Evolutionary conservation across 257 asterid genomes (phyloP).

Genomic region (Cruciata laevipes): DNA sequence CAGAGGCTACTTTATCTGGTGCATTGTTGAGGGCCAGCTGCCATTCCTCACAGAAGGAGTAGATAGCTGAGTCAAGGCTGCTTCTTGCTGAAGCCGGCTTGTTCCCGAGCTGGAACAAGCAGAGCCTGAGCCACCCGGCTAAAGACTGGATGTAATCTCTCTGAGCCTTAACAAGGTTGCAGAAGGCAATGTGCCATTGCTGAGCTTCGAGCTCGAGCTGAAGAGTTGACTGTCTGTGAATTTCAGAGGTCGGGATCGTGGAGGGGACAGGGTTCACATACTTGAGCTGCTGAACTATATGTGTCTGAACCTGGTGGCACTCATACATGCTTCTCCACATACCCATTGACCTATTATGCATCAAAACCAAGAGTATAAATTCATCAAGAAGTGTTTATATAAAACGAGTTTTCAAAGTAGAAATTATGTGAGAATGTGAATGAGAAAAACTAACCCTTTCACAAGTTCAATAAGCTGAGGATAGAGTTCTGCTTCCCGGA

Average conservation of each 20-base stretch:
- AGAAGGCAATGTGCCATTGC: slow-evolving; percentile 87
- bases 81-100: slow-evolving; percentile 44
- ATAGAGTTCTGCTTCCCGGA: slow-evolving; percentile 82
- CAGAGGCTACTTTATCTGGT: slow-evolving; percentile 92
- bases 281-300: slow-evolving; percentile 92
- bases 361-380: background rate
- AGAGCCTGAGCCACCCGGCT: slow-evolving; percentile 92
- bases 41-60: slow-evolving; percentile 95
- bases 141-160: slow-evolving; percentile 75
- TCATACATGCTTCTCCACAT: slow-evolving; percentile 99
- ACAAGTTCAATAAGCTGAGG: slow-evolving; percentile 77
- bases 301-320: slow-evolving; percentile 89
- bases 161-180: slow-evolving; percentile 79
- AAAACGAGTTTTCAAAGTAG: too few species aligned
- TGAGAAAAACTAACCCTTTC: slow-evolving; percentile 50
- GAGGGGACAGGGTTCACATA: slow-evolving; percentile 60
- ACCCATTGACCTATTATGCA: slow-evolving; percentile 47
- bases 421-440: too few species aligned
- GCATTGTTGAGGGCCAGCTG: slow-evolving; percentile 72
- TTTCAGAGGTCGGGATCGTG: slow-evolving; percentile 63
- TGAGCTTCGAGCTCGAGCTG: slow-evolving; percentile 96
- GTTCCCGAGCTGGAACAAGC: slow-evolving; percentile 69
- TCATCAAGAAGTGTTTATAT: background rate
- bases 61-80: slow-evolving; percentile 56
- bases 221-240: slow-evolving; percentile 88